These are phyloP conservation scores for Artemisia tridentata DNA, from an alignment of 129 eudicot species.

Conservation along the genomic window DNA sequence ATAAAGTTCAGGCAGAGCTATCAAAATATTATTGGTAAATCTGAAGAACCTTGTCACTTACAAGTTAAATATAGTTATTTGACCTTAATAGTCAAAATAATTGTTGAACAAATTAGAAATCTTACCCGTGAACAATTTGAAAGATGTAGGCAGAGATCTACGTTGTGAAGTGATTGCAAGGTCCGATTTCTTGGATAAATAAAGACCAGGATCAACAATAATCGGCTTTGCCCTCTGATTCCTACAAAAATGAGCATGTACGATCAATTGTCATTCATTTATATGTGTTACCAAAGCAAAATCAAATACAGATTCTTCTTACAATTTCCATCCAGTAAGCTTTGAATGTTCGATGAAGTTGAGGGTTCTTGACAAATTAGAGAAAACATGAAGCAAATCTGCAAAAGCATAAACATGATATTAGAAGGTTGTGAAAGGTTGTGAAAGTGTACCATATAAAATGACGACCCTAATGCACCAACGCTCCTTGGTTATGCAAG, in stretches of 20 bases:
- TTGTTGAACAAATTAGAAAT: background rate
- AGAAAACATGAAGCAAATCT: constrained; percentile 90
- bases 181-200: constrained; percentile 91
- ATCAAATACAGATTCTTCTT: constrained; percentile 24
- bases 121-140: constrained; percentile 86
- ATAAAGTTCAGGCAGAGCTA: background rate
- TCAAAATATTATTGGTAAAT: background rate
- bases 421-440: background rate
- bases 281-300: background rate
- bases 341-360: constrained; percentile 88
- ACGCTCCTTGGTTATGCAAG: background rate
- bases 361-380: constrained; percentile 83
- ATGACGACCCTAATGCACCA: background rate
- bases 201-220: constrained; percentile 93
- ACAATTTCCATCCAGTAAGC: constrained; percentile 97
- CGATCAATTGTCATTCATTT: background rate
- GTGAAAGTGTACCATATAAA: background rate
- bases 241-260: constrained; percentile 40
- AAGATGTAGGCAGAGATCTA: constrained; percentile 91
- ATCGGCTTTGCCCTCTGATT: constrained; percentile 92
- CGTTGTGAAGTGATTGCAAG: constrained; percentile 85
- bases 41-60: background rate
- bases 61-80: background rate
- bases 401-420: constrained; percentile 34
- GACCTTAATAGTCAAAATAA: background rate